phyloP scores from a whole-genome alignment of 495 filamentous ascomycete species.

The Xylaria scruposa region DNA sequence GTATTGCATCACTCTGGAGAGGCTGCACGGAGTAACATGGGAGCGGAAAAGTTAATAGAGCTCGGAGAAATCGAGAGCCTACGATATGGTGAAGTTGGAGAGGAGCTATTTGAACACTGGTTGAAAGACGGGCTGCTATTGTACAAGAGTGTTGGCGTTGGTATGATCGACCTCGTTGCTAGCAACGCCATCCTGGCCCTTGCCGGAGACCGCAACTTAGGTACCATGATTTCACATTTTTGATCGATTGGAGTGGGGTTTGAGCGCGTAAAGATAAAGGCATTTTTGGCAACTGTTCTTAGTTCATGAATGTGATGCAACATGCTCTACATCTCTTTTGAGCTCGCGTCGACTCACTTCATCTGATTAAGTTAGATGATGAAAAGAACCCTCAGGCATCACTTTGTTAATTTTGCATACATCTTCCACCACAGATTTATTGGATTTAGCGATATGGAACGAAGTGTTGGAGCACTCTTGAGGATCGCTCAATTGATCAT shows the following conservation, averaged over 20 bases:
- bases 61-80: slow-evolving; percentile 76
- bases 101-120: slow-evolving; percentile 64
- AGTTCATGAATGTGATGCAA: too few species aligned
- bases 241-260: slow-evolving; percentile 33
- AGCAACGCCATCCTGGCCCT: slow-evolving; percentile 70
- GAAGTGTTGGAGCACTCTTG: too few species aligned
- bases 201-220: slow-evolving; percentile 68
- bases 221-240: slow-evolving; percentile 68
- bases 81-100: slow-evolving; percentile 40
- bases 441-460: too few species aligned
- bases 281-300: too few species aligned
- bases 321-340: too few species aligned
- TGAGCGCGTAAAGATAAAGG: too few species aligned
- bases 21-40: slow-evolving; percentile 69
- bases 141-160: slow-evolving; percentile 71
- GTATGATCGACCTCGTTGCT: slow-evolving; percentile 69
- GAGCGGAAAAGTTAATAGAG: slow-evolving; percentile 69
- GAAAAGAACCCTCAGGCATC: too few species aligned
- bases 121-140: slow-evolving; percentile 73
- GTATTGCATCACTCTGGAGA: slow-evolving; percentile 74
- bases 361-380: too few species aligned
- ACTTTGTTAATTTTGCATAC: too few species aligned
- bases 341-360: too few species aligned
- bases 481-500: too few species aligned
- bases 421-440: too few species aligned